Evolutionary conservation across 2,329 filamentous ascomycete species (phyloP).

Genomic region (Calonectria honghensis): DNA sequence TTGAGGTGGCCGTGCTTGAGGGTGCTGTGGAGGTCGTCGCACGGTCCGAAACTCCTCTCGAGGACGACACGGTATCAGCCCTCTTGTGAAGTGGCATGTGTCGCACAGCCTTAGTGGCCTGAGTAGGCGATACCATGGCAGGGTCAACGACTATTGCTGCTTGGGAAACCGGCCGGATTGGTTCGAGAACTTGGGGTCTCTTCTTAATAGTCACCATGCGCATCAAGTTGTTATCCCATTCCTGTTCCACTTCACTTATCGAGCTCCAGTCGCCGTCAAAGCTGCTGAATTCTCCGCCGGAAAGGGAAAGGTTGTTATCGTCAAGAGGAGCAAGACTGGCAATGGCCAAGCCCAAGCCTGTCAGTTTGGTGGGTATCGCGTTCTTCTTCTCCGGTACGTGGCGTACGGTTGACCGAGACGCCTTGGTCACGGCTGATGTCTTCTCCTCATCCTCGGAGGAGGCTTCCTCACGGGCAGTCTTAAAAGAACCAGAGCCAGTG

Average conservation of each 20-base stretch:
- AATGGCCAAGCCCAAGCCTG: conserved; percentile 65
- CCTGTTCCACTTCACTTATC: conserved; percentile 68
- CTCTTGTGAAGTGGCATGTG: conserved; percentile 68
- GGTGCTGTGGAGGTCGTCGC: conserved; percentile 55
- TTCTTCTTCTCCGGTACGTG: conserved; percentile 56
- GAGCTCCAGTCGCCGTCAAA: conserved; percentile 77
- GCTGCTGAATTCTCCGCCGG: conserved; percentile 69
- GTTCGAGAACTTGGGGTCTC: conserved; percentile 58
- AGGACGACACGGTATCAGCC: conserved; percentile 51
- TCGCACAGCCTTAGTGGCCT: conserved; percentile 70
- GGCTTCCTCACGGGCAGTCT: conserved; percentile 80
- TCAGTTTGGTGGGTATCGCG: conserved; percentile 52
- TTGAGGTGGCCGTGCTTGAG: conserved; percentile 63
- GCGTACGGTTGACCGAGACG: conserved; percentile 68
- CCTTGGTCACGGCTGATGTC: conserved; percentile 63
- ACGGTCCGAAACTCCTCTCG: conserved; percentile 52
- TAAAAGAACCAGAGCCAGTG: conserved; percentile 83
- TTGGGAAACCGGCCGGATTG: conserved; percentile 50
- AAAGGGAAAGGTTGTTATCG: conserved; percentile 64
- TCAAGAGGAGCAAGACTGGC: conserved; percentile 64
- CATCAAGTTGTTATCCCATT: conserved; percentile 73
- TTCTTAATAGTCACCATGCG: conserved; percentile 74
- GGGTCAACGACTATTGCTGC: conserved; percentile 68
- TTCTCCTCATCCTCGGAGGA: conserved; percentile 77
- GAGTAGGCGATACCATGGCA: conserved; percentile 68